Conservation (phyloP, 208 protist genomes). For the Tritrichomonas musculus region DNA sequence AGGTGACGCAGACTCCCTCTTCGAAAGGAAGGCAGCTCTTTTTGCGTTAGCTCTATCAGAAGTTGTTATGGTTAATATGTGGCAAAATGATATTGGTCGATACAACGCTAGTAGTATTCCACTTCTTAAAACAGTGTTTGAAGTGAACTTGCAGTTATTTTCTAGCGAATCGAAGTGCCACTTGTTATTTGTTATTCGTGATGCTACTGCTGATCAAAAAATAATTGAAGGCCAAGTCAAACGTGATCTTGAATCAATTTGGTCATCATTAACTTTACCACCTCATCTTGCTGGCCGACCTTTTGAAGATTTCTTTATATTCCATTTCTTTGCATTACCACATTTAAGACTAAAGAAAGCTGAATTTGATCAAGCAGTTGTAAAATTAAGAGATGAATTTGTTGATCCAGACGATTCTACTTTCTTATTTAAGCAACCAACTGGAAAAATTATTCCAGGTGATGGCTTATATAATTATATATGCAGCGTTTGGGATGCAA, state of each 20-base stretch:
- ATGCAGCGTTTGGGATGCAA: conserved; percentile 35
- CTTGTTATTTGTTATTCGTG: conserved; percentile 41
- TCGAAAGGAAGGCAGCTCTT: conserved; percentile 40
- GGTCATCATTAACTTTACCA: conserved; percentile 30
- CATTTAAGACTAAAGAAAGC: background rate
- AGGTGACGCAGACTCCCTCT: conserved; percentile 25
- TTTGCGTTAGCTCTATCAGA: conserved; percentile 40
- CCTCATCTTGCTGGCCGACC: background rate
- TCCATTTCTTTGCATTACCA: conserved; percentile 36
- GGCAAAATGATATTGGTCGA: conserved; percentile 41
- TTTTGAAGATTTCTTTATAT: conserved; percentile 36
- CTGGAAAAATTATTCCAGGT: conserved; percentile 37
- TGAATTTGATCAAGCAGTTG: background rate
- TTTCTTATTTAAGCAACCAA: conserved; percentile 8
- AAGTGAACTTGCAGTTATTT: conserved; percentile 41
- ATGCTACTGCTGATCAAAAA: background rate
- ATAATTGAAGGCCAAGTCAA: background rate
- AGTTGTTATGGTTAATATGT: conserved; percentile 46
- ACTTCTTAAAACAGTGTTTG: conserved; percentile 36
- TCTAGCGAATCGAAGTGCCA: conserved; percentile 34
- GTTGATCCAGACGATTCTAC: background rate
- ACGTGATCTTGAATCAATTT: conserved; percentile 31
- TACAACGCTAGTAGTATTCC: conserved; percentile 34
- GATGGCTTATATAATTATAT: conserved; percentile 35
- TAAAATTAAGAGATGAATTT: background rate